Base-by-base conservation (phyloP, 768 basidiomycete species). In the Pleurotus ostreatus region DNA sequence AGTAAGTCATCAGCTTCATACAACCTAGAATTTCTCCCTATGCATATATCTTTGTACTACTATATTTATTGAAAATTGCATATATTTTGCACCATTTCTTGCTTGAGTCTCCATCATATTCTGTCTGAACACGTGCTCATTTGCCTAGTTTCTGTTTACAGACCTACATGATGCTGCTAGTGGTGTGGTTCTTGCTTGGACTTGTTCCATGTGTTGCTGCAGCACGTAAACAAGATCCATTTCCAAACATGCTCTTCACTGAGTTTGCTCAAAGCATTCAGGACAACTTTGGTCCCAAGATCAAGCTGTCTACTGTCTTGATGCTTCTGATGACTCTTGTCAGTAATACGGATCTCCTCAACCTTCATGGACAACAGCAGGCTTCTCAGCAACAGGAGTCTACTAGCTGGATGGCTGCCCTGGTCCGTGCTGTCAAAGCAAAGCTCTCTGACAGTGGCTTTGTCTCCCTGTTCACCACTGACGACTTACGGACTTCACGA, bases 241-340 rank as follows among this genome's bases (percentile, higher is more conserved):
- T 57, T 22, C 52, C 56, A 22, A 22, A 38, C 13, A 23, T 57
- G 15, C 16, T 37, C 4, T 57, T 57, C 23, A n/a, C 26, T 13
- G 34, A 43, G 37, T 57, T 57, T 40, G 43, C 22, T 23, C 16
- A 39, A 16, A 57, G 49, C 43, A 47, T 62, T 34, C 18, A 49
- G 38, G n/a, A 48, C 9, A 43, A 61, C 22, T 62, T 62, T 45
- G 56, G 60, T 34, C 12, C 44, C 22, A 46, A 58, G 30, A 54
- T 62, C 16, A 52, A 60, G 37, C 43, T 62, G 26, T 44, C 60
- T 30, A 57, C 61, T 25, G 56, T 62, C 30, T 49, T 62, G n/a
- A 52, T 60, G 34, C 18, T 62, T 15, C 41, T 62, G 37, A 60
- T 60, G 18, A 57, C 60, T 20, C 39, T 60, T 11, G 54, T 47